Evolutionary conservation across 768 basidiomycete genomes (phyloP).

Genomic region (Suillus paluster): DNA sequence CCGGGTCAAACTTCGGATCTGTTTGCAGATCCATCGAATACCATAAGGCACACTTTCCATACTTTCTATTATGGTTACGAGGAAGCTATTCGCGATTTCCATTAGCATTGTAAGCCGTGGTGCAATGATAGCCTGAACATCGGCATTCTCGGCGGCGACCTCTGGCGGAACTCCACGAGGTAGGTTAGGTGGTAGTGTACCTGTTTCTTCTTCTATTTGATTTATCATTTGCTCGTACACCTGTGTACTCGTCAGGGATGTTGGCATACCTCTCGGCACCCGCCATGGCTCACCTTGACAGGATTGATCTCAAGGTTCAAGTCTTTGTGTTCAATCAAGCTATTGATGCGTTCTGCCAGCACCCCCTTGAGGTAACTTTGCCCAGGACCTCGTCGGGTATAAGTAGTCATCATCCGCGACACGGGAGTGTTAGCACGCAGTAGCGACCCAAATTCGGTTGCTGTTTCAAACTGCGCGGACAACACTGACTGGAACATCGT

Average conservation of each 20-base stretch:
- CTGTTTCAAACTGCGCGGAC: constrained; percentile 98
- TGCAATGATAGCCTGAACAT: constrained; percentile 98
- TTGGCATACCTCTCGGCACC: neutral
- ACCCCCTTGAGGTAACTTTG: constrained; percentile 99
- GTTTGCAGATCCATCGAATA: constrained; percentile 99
- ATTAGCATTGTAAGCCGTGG: constrained; percentile 98
- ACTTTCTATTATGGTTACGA: constrained; percentile 96
- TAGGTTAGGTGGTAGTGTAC: constrained; percentile 86
- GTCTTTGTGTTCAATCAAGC: constrained; percentile 98
- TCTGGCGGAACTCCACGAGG: constrained; percentile 95
- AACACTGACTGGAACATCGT: constrained; percentile 99
- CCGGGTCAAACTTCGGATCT: constrained; percentile 94
- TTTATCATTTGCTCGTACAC: constrained; percentile 99
- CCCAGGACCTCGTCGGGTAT: constrained; percentile 97
- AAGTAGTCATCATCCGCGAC: constrained; percentile 99
- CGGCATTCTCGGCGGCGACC: constrained; percentile 89
- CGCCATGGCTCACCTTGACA: constrained; percentile 69
- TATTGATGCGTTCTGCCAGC: constrained; percentile 97
- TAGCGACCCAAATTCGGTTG: constrained; percentile 98
- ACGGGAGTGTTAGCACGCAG: constrained; percentile 99
- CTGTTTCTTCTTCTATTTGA: constrained; percentile 98
- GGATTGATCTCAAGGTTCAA: constrained; percentile 99
- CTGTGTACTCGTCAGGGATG: constrained; percentile 41
- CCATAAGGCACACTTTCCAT: constrained; percentile 99
- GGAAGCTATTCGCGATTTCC: constrained; percentile 98